A percentile compares a stretch with the other conserved stretches of the same genome.
Evolutionary conservation across 352 stramenopile genomes (phyloP).

Genomic region (Thalassiosira gravida): DNA sequence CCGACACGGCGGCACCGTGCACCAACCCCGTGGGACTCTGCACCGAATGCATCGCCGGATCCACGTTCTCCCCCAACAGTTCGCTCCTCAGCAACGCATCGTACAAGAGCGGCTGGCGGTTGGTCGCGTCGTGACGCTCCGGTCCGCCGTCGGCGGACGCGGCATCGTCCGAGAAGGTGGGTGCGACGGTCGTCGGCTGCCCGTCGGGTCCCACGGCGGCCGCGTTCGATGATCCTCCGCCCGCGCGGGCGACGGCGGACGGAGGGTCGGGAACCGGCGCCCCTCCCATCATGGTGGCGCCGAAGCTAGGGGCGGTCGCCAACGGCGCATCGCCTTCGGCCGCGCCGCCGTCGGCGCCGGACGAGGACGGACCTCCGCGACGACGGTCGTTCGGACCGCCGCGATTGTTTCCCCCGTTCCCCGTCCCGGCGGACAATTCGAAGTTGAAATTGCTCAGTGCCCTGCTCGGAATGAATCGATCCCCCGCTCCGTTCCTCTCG

Average conservation of each 20-base stretch:
- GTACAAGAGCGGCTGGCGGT: conserved; percentile 62
- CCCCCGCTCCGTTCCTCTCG: conserved; percentile 48
- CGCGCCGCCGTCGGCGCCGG: no score
- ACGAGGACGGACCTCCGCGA: no score
- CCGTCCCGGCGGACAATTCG: conserved; percentile 48
- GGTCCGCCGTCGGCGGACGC: conserved; percentile 1
- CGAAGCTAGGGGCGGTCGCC: conserved; percentile 20
- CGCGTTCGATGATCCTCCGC: no score
- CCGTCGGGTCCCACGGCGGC: no score
- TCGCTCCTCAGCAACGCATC: conserved; percentile 76
- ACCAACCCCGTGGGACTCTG: not conserved
- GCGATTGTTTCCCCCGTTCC: not conserved
- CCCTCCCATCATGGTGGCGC: conserved; percentile 37
- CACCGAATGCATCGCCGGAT: conserved; percentile 36
- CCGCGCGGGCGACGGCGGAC: no score
- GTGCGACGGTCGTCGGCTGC: no score
- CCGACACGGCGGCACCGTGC: not conserved
- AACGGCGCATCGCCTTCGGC: no score
- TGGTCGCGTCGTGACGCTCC: conserved; percentile 33
- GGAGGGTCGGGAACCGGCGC: no score
- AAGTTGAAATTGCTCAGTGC: conserved; percentile 71
- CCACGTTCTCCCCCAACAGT: conserved; percentile 80
- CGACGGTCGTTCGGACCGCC: no score
- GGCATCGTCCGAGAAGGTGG: not conserved
- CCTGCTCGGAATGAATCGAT: conserved; percentile 83